Conservation (phyloP, 129 eudicot species). For the Oenanthe sinensis region DNA sequence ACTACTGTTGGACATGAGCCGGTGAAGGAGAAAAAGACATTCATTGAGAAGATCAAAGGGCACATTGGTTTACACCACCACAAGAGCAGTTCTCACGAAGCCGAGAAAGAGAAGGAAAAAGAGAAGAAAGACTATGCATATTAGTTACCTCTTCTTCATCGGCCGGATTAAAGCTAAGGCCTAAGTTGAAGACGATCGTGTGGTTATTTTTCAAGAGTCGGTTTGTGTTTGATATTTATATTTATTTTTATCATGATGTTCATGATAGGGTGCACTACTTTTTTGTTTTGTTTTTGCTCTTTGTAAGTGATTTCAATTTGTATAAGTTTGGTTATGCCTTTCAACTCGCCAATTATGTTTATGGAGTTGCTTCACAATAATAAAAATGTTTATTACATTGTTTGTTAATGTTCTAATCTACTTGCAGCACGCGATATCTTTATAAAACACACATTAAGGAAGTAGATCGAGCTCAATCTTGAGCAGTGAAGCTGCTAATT, state of each 20-base stretch:
- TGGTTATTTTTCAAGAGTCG: neutral
- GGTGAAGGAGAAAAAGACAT: neutral
- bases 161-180: neutral
- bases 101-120: neutral
- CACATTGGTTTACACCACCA: constrained; percentile 6
- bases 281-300: neutral
- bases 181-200: neutral
- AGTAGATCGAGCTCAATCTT: neutral
- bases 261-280: neutral
- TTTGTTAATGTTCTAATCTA: neutral
- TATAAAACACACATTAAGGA: neutral
- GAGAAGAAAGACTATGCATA: neutral
- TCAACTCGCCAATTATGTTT: neutral
- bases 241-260: neutral
- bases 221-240: neutral
- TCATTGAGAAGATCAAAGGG: constrained; percentile 2
- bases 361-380: neutral
- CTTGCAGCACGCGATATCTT: neutral
- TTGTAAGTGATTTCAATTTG: neutral
- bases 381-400: neutral
- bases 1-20: neutral
- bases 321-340: neutral
- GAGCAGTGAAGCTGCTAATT: neutral
- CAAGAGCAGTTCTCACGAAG: neutral
- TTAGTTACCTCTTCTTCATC: neutral